phyloP scores from a whole-genome alignment of 495 filamentous ascomycete genomes.

The Xylaria flabelliformis region DNA sequence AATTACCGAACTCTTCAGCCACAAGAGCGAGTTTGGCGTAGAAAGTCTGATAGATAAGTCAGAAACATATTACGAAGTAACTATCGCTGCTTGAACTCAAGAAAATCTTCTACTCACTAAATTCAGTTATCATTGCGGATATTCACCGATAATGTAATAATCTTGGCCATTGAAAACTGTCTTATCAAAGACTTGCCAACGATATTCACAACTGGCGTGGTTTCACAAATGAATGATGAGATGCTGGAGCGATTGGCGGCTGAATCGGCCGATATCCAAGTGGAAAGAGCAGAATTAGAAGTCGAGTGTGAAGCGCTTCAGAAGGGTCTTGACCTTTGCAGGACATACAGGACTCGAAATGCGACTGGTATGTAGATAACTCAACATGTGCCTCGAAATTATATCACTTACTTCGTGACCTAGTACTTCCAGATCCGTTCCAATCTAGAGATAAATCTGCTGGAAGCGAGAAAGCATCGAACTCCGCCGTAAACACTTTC shows the following conservation, averaged over 20 bases:
- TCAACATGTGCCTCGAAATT: not conserved
- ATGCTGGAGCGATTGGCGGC: slow-evolving; percentile 32
- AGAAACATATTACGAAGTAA: slow-evolving; percentile 46
- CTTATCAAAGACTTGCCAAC: slow-evolving; percentile 37
- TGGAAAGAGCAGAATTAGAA: slow-evolving; percentile 29
- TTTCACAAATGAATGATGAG: slow-evolving; percentile 34
- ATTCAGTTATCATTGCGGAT: slow-evolving; percentile 41
- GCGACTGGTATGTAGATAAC: not conserved
- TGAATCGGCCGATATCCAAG: slow-evolving; percentile 30
- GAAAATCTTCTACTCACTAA: not conserved
- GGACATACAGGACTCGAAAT: slow-evolving; percentile 25
- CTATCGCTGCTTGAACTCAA: not conserved
- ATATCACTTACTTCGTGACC: not conserved
- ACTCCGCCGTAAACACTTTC: not conserved
- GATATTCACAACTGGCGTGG: slow-evolving; percentile 28
- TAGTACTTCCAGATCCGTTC: not conserved
- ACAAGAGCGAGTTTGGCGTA: slow-evolving; percentile 36
- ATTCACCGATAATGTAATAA: slow-evolving; percentile 46
- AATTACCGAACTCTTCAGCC: slow-evolving; percentile 2
- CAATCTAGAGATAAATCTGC: not conserved
- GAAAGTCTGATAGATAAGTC: slow-evolving; percentile 45
- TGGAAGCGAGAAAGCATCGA: not conserved
- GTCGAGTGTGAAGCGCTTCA: slow-evolving; percentile 33
- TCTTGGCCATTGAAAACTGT: slow-evolving; percentile 41
- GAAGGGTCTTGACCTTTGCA: slow-evolving; percentile 38